Conservation (phyloP, 2,329 filamentous ascomycete genomes). For the Mariannaea sp. region DNA sequence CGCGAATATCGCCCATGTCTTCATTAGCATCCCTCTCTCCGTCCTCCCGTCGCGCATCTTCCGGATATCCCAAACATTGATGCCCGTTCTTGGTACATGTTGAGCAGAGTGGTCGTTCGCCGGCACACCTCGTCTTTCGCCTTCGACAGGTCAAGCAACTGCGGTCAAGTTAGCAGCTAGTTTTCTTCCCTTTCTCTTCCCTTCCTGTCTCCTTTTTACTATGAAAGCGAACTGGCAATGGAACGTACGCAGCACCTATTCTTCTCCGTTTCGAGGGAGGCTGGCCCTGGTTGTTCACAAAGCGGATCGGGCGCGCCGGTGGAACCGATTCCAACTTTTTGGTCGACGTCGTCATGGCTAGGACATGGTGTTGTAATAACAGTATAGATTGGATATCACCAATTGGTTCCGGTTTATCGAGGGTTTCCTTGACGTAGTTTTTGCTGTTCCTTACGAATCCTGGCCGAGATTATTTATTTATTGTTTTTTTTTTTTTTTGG, state of each 20-base stretch:
- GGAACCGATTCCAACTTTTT: slow-evolving; percentile 48
- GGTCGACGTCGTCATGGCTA: slow-evolving; percentile 53
- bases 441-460: too few species aligned
- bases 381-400: slow-evolving; percentile 11
- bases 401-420: too few species aligned
- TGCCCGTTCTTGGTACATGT: slow-evolving; percentile 76
- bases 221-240: slow-evolving; percentile 6
- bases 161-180: slow-evolving; percentile 20
- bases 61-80: slow-evolving; percentile 69
- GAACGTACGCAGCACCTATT: slow-evolving; percentile 79
- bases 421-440: slow-evolving; percentile 26
- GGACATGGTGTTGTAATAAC: slow-evolving; percentile 43
- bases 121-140: slow-evolving; percentile 76
- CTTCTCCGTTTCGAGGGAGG: slow-evolving; percentile 78
- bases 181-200: too few species aligned
- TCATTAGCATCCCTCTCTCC: slow-evolving; percentile 36
- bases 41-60: slow-evolving; percentile 53
- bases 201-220: too few species aligned
- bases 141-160: slow-evolving; percentile 63
- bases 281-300: slow-evolving; percentile 81
- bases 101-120: slow-evolving; percentile 72
- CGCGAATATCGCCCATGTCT: slow-evolving; percentile 38
- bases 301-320: slow-evolving; percentile 68
- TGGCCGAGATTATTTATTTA: too few species aligned
- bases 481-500: too few species aligned